These are phyloP conservation scores for Remersonia thermophila DNA, from an alignment of 2,329 filamentous ascomycete genomes.

Conservation along the genomic window DNA sequence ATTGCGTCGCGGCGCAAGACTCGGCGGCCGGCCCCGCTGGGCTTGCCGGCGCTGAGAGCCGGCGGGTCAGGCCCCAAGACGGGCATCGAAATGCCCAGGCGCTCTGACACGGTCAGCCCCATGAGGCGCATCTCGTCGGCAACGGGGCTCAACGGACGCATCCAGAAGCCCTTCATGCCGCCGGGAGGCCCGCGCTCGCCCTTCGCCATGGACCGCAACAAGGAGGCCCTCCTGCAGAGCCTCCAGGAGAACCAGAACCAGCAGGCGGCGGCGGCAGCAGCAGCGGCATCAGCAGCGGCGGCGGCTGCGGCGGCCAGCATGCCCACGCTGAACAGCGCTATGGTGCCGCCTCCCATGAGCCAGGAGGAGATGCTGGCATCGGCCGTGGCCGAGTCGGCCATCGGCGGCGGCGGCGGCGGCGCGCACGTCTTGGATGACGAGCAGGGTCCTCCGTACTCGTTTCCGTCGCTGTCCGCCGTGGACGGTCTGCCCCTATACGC, in stretches of 20 bases:
- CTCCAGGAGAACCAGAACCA: slow-evolving; percentile 24
- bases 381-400: slow-evolving; percentile 27
- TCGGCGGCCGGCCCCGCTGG: slow-evolving; percentile 37
- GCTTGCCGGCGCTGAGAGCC: slow-evolving; percentile 32
- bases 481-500: slow-evolving; percentile 17
- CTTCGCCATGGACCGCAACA: slow-evolving; percentile 31
- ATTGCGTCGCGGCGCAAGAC: slow-evolving; percentile 42
- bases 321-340: slow-evolving; percentile 25
- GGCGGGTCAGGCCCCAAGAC: slow-evolving; percentile 31
- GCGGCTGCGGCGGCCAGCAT: too few species aligned
- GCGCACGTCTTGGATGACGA: slow-evolving; percentile 29
- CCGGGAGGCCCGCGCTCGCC: slow-evolving; percentile 29
- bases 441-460: slow-evolving; percentile 15
- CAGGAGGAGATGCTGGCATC: slow-evolving; percentile 15
- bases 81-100: slow-evolving; percentile 33
- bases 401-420: slow-evolving; percentile 14
- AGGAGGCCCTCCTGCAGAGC: slow-evolving; percentile 29
- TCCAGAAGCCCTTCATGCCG: slow-evolving; percentile 27
- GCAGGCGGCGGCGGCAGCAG: too few species aligned
- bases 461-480: slow-evolving; percentile 12
- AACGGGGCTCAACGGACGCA: slow-evolving; percentile 30
- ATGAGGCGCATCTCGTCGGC: slow-evolving; percentile 44
- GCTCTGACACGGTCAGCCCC: slow-evolving; percentile 32
- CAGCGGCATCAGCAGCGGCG: too few species aligned
- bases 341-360: slow-evolving; percentile 30